Percentiles rank a stretch among this genome's conserved stretches.
Conservation (phyloP, 2,329 filamentous ascomycete genomes). For the Ophiostoma quercus region DNA sequence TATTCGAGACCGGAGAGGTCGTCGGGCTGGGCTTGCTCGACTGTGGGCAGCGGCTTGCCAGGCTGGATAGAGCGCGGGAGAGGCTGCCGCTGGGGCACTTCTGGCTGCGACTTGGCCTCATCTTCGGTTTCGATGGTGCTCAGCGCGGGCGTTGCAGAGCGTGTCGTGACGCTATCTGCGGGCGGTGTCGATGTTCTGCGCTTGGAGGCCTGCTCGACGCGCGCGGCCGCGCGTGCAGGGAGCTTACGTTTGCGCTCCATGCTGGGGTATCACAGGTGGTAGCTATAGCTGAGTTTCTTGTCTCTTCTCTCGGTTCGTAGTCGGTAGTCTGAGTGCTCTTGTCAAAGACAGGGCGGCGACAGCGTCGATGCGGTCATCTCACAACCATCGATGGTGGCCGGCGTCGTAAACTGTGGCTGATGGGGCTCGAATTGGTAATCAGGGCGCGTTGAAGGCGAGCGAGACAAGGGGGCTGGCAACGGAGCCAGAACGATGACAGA, state of each 20-base stretch:
- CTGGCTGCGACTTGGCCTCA: conserved; percentile 28
- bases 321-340: conserved; percentile 17
- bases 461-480: neutral
- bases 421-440: neutral
- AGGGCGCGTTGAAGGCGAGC: neutral
- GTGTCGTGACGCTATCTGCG: conserved; percentile 35
- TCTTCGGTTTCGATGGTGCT: conserved; percentile 31
- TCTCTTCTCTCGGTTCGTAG: neutral
- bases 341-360: conserved; percentile 24
- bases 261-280: neutral
- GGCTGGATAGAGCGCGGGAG: conserved; percentile 60
- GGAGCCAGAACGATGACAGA: neutral
- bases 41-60: conserved; percentile 65
- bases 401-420: neutral
- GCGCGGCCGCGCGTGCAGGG: conserved; percentile 56
- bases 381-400: conserved; percentile 20
- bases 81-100: conserved; percentile 32
- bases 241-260: conserved; percentile 65
- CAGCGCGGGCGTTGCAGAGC: conserved; percentile 44
- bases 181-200: conserved; percentile 54
- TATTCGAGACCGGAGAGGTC: conserved; percentile 61
- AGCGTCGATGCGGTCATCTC: conserved; percentile 23
- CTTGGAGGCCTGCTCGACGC: conserved; percentile 56
- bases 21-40: conserved; percentile 60
- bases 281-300: neutral